Percentiles rank a stretch among this genome's conserved stretches.
phyloP scores from a whole-genome alignment of 805 yeast genomes.

The Ogataea trehalophila region DNA sequence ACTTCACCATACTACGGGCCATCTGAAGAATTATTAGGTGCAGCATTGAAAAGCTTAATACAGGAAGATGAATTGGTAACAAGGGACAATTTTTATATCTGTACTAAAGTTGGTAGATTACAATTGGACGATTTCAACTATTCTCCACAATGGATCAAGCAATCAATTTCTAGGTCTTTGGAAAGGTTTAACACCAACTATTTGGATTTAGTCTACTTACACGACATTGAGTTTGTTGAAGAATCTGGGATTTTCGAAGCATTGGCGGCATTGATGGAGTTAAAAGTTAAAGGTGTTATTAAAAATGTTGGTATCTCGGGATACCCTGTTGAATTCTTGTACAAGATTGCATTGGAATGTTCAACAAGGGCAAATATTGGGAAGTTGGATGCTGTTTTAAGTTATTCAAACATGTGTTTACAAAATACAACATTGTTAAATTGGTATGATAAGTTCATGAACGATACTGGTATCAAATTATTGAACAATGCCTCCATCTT shows the following conservation, averaged over 20 bases:
- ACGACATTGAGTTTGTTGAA: constrained; percentile 80
- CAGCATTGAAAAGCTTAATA: constrained; percentile 43
- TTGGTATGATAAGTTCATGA: constrained; percentile 43
- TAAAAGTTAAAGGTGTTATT: constrained; percentile 62
- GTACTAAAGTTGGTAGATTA: constrained; percentile 85
- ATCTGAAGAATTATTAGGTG: constrained; percentile 71
- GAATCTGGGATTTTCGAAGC: constrained; percentile 56
- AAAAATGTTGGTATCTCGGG: constrained; percentile 77
- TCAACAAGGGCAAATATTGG: constrained; percentile 42
- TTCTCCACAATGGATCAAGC: constrained; percentile 51
- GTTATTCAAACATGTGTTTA: constrained; percentile 77
- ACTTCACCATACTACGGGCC: constrained; percentile 94
- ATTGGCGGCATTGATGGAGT: constrained; percentile 47
- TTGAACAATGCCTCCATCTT: constrained; percentile 82
- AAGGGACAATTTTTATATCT: constrained; percentile 62
- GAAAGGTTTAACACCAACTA: constrained; percentile 61
- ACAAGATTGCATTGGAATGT: constrained; percentile 42
- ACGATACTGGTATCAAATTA: constrained; percentile 49
- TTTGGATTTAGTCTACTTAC: constrained; percentile 79
- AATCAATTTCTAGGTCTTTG: constrained; percentile 63
- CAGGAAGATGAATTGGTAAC: constrained; percentile 36
- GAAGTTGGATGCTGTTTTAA: constrained; percentile 66
- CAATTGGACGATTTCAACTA: constrained; percentile 70
- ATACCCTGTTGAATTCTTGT: constrained; percentile 72
- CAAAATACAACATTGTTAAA: constrained; percentile 60